A percentile compares a stretch with the other conserved stretches of the same genome.
Evolutionary conservation across 208 protist genomes (phyloP).

Genomic region (Crithidia bombi): DNA sequence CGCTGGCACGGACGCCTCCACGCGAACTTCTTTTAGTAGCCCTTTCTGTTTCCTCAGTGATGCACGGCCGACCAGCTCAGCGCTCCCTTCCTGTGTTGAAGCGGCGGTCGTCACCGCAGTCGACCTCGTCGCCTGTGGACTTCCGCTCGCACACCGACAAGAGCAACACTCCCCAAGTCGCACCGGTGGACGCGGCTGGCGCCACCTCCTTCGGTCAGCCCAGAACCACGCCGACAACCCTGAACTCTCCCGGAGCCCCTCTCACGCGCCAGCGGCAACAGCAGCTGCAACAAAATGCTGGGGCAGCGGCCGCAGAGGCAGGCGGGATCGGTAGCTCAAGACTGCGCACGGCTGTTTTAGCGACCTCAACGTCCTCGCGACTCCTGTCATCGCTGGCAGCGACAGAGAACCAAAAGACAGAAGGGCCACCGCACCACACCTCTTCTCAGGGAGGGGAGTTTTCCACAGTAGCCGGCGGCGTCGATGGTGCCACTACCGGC

Average conservation of each 20-base stretch:
- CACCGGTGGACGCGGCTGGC: background rate
- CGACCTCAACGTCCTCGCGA: too few species aligned
- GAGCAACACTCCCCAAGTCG: background rate
- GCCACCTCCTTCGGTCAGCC: constrained; percentile 13
- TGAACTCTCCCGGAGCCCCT: constrained; percentile 12
- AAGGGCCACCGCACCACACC: too few species aligned
- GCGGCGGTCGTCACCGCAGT: background rate
- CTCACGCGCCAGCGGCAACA: constrained; percentile 5
- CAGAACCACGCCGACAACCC: constrained; percentile 22
- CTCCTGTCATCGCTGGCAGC: too few species aligned
- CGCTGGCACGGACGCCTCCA: too few species aligned
- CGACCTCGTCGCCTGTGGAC: background rate
- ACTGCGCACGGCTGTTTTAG: background rate
- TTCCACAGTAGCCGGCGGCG: too few species aligned
- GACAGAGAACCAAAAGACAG: background rate
- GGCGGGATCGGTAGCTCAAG: background rate
- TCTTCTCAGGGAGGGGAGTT: too few species aligned
- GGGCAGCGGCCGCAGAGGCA: background rate
- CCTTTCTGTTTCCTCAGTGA: background rate
- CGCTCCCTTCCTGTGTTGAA: constrained; percentile 2
- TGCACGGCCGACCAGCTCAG: constrained; percentile 2
- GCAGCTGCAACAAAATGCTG: background rate
- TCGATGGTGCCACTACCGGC: background rate
- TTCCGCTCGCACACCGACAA: background rate
- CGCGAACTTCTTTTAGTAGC: too few species aligned